phyloP scores from a whole-genome alignment of 1,284 basidiomycete species.

The Ganoderma sp. region DNA sequence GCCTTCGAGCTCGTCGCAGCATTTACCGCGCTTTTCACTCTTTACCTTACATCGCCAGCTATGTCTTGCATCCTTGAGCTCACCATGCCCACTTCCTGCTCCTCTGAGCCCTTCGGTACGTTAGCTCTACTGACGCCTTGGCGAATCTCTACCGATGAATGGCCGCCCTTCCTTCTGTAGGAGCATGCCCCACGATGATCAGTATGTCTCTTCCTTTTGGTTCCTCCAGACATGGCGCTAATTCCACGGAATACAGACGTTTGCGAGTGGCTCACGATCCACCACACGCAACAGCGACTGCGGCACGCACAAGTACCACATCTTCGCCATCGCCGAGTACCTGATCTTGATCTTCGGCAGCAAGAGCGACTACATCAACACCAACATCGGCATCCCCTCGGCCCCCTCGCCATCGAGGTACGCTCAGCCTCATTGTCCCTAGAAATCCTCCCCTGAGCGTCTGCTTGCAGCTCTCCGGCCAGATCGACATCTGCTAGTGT shows the following conservation, averaged over 20 bases:
- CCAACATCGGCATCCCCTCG: conserved; percentile 3
- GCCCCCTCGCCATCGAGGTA: not conserved
- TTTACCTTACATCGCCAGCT: not conserved
- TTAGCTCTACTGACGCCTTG: not conserved
- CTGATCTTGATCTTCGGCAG: not conserved
- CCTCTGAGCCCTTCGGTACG: conserved; percentile 3
- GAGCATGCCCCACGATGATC: conserved; percentile 5
- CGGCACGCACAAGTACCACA: not conserved
- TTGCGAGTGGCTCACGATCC: conserved; percentile 5
- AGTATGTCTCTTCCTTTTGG: not conserved
- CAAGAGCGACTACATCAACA: conserved; percentile 1
- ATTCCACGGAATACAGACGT: not conserved
- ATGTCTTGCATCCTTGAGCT: conserved; percentile 1
- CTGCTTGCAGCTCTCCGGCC: not conserved
- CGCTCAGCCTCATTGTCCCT: not conserved
- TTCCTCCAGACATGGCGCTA: not conserved
- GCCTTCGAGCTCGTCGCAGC: not conserved
- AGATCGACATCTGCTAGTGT: conserved; percentile 3
- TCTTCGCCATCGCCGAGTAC: conserved; percentile 5
- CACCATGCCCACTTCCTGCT: conserved; percentile 7
- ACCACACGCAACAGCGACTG: not conserved
- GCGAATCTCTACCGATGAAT: too few relatives aligned
- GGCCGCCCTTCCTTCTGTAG: not conserved
- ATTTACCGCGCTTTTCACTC: not conserved
- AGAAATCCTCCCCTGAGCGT: not conserved